Evolutionary conservation across 139 green algal genomes (phyloP), one percentile per base, ranked within the genome.

Genomic region (Yamagishiella unicocca): DNA sequence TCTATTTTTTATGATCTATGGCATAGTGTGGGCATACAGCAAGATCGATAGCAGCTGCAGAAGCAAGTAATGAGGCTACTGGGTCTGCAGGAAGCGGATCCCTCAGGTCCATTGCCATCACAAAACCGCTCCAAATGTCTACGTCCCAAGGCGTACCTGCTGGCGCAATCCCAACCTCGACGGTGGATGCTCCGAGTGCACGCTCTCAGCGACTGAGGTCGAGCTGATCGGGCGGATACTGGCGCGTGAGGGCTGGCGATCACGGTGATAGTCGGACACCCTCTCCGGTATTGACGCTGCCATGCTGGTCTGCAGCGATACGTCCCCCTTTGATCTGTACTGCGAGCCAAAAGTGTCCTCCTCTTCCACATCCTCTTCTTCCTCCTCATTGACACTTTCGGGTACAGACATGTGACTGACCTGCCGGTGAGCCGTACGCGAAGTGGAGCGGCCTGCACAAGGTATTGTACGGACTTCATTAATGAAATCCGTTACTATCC

Each of bases 141-240:
- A n/a, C n/a, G n/a, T n/a, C n/a, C n/a, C n/a, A n/a, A n/a, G 31
- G 22, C 79, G 33, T 21, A 64, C 61, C 79, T 85, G 79, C 17
- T 73, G 55, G 42, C 43, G 40, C 19, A 85, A 35, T 33, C 35
- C 33, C 4, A 22, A 46, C 27, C 38, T 35, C 4, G 77, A 73
- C 8, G 38, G 24, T 0, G 75, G 33, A 12, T 33, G 75, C 35
- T 83, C 53, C 2, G 54, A 83, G 35, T 21, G 35, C 2, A 84
- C 37, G 77, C 77, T 84, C 38, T 84, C 77, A 4, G 77, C 24
- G 6, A 85, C 42, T 0, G 61, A 82, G 17, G n/a, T 3, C 4
- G 54, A 40, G 31, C 74, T 82, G 22, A 31, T 67, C 46, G 50
- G 74, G 46, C 74, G 74, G n/a, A 66, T 67, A 46, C 21, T 31